Evolutionary conservation across 345 rosid genomes (phyloP).

Genomic region (Euphorbia lathyris): DNA sequence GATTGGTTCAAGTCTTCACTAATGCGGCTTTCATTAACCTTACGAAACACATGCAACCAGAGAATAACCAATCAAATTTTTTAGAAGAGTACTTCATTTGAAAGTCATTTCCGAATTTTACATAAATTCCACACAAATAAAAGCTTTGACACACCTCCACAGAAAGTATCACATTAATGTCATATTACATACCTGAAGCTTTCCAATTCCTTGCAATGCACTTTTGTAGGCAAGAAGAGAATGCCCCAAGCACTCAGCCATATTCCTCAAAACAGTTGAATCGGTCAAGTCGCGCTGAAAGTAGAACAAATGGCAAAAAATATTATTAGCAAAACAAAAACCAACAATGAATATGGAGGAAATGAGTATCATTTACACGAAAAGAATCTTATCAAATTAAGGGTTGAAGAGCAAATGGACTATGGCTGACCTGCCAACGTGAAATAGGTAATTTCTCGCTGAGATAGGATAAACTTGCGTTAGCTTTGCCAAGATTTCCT

Average conservation of each 20-base stretch:
- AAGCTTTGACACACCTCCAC: constrained; percentile 1
- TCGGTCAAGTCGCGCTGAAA: constrained; percentile 92
- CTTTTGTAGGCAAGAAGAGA: constrained; percentile 96
- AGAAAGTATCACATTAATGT: constrained; percentile 4
- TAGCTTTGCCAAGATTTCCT: constrained; percentile 95
- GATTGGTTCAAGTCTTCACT: constrained; percentile 73
- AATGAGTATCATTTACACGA: too few relatives aligned
- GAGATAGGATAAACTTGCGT: constrained; percentile 62
- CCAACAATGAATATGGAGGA: neutral
- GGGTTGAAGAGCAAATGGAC: neutral
- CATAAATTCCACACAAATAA: constrained; percentile 3
- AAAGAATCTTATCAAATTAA: neutral
- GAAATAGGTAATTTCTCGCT: constrained; percentile 84
- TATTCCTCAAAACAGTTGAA: constrained; percentile 91
- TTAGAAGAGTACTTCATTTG: neutral
- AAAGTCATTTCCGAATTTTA: neutral
- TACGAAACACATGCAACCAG: constrained; percentile 6
- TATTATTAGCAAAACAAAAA: constrained; percentile 12
- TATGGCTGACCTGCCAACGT: constrained; percentile 74
- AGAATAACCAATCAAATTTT: neutral
- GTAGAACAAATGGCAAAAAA: constrained; percentile 7
- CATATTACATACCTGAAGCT: constrained; percentile 67
- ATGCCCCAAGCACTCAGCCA: constrained; percentile 91
- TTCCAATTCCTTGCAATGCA: constrained; percentile 72
- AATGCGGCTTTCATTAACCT: constrained; percentile 81